Evolutionary conservation across 176 grass and related monocot genomes (phyloP), one percentile per base, ranked within the genome.

Genomic region (bread wheat (Triticum aestivum)): DNA sequence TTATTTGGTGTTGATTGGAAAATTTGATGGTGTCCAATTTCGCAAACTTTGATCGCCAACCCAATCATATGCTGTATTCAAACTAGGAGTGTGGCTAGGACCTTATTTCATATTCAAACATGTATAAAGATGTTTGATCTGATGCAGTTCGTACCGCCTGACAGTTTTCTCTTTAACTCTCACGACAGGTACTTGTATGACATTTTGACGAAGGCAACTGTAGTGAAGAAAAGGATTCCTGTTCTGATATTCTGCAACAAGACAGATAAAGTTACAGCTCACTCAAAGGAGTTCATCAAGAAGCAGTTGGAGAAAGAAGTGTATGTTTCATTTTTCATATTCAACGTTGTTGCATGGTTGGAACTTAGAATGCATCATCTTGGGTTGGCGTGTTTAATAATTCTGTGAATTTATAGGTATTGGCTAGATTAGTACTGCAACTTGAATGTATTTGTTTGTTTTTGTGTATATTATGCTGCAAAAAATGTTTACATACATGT

Each of bases 251-350:
- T 98, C 63, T 98, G 93, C 87, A 98, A 98, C 79, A 98, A 96
- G 90, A 92, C 91, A 72, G 92, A 98, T 89, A 98, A 96, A 88
- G 93, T 98, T 91, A 98, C 92, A 77, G 96, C 96, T 84, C 96
- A 98, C 84, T 92, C 93, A 4, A 96, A 96, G 88, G 96, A 98
- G 82, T 98, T 98, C 80, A 98, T 98, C 74, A 95, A 75, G 88
- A 98, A 98, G 79, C 96, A 98, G 65, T 78, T 98, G 77, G 96
- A 98, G 84, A 96, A 98, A 72, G 96, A 98, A 94, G 88, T 98
- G 93, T 98, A 94, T 75, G 89, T 58, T 26, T 86, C 17, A 4
- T 35, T 23, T 78, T 23, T 9, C 38, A 68, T 62, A 11, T 83
- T 59, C 18, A 24, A 44, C 1, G n/a, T 79, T 61, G 32, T 86